phyloP scores from a whole-genome alignment of 192 early-diverging fungal genomes.

The Backusella psychrophila region DNA sequence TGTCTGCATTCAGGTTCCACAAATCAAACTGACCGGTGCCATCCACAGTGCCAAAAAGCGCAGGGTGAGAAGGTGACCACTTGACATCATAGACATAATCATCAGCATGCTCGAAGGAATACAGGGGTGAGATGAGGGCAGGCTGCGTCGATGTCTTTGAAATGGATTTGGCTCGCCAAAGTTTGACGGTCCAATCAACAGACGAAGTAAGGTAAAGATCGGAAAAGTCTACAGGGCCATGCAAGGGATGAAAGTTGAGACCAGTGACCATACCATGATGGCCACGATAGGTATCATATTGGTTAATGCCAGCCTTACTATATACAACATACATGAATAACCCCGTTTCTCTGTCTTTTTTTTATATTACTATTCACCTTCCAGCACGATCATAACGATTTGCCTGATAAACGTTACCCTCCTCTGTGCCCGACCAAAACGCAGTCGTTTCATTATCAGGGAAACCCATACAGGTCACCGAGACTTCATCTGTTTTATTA shows the following conservation, averaged over 20 bases:
- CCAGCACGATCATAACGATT: constrained; percentile 96
- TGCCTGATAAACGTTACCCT: constrained; percentile 90
- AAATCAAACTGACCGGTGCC: constrained; percentile 87
- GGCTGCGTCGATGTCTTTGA: constrained; percentile 49
- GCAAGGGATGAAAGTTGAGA: constrained; percentile 86
- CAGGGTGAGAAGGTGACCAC: constrained; percentile 97
- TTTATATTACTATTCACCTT: constrained; percentile 47
- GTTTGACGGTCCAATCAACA: constrained; percentile 96
- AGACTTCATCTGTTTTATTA: constrained; percentile 88
- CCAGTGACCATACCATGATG: constrained; percentile 89
- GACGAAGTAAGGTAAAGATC: constrained; percentile 91
- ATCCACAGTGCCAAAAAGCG: constrained; percentile 90
- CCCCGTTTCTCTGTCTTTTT: background rate
- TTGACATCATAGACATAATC: constrained; percentile 98
- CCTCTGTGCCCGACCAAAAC: constrained; percentile 96
- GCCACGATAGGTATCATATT: constrained; percentile 79
- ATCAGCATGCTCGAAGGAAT: constrained; percentile 88
- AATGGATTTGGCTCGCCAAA: constrained; percentile 82
- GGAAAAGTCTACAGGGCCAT: constrained; percentile 80
- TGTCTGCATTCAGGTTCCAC: constrained; percentile 91
- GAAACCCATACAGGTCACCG: constrained; percentile 89
- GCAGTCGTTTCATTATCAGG: constrained; percentile 89
- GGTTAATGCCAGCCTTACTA: constrained; percentile 95
- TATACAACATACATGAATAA: background rate
- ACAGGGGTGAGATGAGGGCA: constrained; percentile 59